Percentiles rank a stretch among this genome's conserved stretches.
Conservation (phyloP, 331 rosid species). For the Cydonia oblonga region DNA sequence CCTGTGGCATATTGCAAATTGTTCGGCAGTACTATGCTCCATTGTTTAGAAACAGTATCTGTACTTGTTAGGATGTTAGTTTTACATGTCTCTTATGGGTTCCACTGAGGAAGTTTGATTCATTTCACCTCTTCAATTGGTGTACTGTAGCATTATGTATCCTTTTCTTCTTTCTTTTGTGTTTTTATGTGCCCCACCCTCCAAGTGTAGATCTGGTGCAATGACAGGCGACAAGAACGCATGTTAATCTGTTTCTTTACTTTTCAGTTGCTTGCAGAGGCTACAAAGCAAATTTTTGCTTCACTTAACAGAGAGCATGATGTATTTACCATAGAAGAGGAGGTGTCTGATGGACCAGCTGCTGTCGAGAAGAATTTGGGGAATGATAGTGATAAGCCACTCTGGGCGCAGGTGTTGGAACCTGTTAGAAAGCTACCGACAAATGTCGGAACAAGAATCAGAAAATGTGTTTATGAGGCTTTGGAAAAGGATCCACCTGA, state of each 20-base stretch:
- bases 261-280: constrained; percentile 90
- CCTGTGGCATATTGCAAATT: background rate
- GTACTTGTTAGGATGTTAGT: background rate
- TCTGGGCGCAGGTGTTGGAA: constrained; percentile 83
- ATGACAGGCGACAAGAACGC: background rate
- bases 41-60: background rate
- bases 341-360: constrained; percentile 45
- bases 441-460: constrained; percentile 95
- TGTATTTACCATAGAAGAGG: constrained; percentile 69
- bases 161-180: background rate
- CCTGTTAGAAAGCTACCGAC: constrained; percentile 96
- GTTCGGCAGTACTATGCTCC: background rate
- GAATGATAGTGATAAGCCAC: constrained; percentile 57
- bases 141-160: background rate
- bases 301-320: constrained; percentile 43
- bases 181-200: no score
- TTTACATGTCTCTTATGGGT: background rate
- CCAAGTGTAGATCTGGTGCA: background rate
- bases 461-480: constrained; percentile 90
- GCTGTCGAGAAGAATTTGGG: constrained; percentile 35
- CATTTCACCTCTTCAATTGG: background rate
- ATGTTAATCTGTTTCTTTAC: constrained; percentile 16
- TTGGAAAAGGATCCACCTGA: constrained; percentile 76
- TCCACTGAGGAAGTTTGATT: background rate
- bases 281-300: constrained; percentile 74